phyloP scores from a whole-genome alignment of 306 rosid species.

The Elaeagnus macrophylla region DNA sequence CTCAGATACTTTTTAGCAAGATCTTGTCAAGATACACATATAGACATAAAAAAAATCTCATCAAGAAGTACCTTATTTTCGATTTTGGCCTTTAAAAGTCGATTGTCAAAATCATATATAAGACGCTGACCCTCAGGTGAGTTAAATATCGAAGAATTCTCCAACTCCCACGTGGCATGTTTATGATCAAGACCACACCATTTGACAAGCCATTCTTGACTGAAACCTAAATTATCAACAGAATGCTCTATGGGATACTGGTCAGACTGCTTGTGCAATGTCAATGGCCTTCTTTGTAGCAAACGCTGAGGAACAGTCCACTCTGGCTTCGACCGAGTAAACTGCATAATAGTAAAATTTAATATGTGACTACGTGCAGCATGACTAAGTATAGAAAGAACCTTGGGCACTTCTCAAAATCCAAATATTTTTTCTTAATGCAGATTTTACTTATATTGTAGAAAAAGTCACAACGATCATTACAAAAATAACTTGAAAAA shows the following conservation, averaged over 20 bases:
- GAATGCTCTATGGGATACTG: constrained; percentile 19
- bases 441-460: no score
- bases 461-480: no score
- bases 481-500: no score
- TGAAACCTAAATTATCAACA: constrained; percentile 25
- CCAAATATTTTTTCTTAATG: no score
- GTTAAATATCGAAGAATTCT: constrained; percentile 34
- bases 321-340: constrained; percentile 30
- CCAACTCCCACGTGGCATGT: constrained; percentile 65
- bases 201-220: constrained; percentile 63
- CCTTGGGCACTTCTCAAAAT: no score
- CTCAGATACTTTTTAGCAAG: no score
- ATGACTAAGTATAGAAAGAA: not conserved
- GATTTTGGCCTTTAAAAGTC: constrained; percentile 25
- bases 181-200: constrained; percentile 62
- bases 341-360: constrained; percentile 22
- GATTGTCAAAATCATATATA: constrained; percentile 41
- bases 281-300: constrained; percentile 40
- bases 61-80: constrained; percentile 28
- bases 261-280: constrained; percentile 22
- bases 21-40: not conserved
- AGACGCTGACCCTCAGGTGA: constrained; percentile 40
- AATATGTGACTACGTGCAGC: constrained; percentile 1
- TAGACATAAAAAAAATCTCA: not conserved
- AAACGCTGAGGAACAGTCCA: constrained; percentile 64